phyloP scores from a whole-genome alignment of 805 yeast species.

The Yamadazyma olivae region DNA sequence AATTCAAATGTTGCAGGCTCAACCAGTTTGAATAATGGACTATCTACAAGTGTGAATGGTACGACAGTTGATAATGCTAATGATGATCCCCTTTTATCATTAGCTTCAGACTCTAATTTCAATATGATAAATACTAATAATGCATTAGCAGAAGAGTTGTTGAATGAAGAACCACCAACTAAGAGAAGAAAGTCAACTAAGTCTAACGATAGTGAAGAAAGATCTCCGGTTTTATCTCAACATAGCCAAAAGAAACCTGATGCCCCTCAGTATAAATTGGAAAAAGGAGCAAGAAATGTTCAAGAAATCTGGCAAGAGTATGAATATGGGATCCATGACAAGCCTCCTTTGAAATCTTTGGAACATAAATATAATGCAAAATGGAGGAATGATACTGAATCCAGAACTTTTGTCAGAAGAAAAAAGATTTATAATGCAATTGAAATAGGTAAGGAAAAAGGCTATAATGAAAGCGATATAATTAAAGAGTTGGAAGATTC shows the following conservation, averaged over 20 bases:
- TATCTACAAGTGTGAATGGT: background rate
- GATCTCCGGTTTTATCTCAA: slow-evolving; percentile 1
- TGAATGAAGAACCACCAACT: background rate
- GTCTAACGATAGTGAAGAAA: slow-evolving; percentile 7
- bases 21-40: background rate
- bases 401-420: slow-evolving; percentile 51
- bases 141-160: slow-evolving; percentile 1
- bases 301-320: slow-evolving; percentile 58
- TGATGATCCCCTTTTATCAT: background rate
- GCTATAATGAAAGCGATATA: slow-evolving; percentile 40
- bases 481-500: slow-evolving; percentile 46
- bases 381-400: slow-evolving; percentile 57
- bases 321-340: slow-evolving; percentile 47
- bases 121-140: slow-evolving; percentile 2
- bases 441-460: slow-evolving; percentile 45
- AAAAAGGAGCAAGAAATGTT: slow-evolving; percentile 33
- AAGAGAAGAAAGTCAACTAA: slow-evolving; percentile 9
- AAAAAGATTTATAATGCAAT: slow-evolving; percentile 55
- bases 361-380: slow-evolving; percentile 49
- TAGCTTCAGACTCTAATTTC: slow-evolving; percentile 1
- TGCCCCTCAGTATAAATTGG: slow-evolving; percentile 22
- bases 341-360: slow-evolving; percentile 49
- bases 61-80: background rate
- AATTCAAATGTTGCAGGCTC: background rate
- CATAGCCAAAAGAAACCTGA: slow-evolving; percentile 6